Base-by-base conservation (phyloP, 108 stramenopile genomes). In the Fragilaria crotonensis region DNA sequence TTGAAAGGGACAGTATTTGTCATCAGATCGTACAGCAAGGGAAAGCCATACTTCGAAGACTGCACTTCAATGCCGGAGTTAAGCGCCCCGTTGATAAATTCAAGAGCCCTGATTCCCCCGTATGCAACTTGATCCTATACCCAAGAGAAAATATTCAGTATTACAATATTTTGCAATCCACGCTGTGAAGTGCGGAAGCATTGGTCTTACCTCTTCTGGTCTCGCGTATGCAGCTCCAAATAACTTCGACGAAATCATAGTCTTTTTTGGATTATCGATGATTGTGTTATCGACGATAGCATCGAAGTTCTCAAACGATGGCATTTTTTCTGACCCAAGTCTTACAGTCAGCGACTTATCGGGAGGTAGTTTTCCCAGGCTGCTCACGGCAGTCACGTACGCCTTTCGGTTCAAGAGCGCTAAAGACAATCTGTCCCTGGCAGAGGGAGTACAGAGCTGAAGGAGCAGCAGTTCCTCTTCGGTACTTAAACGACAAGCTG, bases 1-100 rank as follows among this genome's bases (percentile, higher is more conserved):
- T 91, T 93, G 67, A 97, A 87, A 18, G 64, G 72, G 30, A 99
- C 87, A 14, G 93, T 95, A 27, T 90, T 90, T 0, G 90, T 95
- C 56, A 97, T 67, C 51, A 98, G 56, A 57, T 96, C 95, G 69
- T 98, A 99, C 66, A 98, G 69, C 44, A 99, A 78, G 5, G 94
- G 95, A 58, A 99, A 99, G 20, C 98, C 98, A 48, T 95, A 90
- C 58, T 83, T 76, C 25, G 84, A 69, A 2, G 93, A 94, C 17
- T 89, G 75, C 48, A 98, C 63, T 67, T 91, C 90, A 9, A 98
- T 73, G 23, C 94, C 96, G 33, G 84, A 71, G 25, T 83, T 76
- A 17, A 97, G 44, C 25, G 90, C 89, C 29, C 70, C 55, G 57
- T 96, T 93, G 48, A 99, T 81, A 49, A 89, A 88, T 59, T 77